Conservation (phyloP, 129 eudicot genomes). For the Saposhnikovia divaricata region DNA sequence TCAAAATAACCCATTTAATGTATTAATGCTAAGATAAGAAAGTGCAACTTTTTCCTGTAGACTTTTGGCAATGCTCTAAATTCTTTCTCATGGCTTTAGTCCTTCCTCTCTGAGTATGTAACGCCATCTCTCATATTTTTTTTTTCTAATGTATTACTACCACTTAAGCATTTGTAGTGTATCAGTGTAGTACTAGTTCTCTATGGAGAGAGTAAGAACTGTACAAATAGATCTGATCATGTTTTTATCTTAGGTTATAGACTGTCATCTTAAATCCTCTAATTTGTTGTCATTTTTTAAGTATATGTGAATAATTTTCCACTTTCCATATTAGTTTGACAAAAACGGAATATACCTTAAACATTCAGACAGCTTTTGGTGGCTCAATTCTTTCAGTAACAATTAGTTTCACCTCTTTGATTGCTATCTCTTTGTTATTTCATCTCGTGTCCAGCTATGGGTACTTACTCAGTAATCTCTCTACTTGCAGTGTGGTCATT, state of each 20-base stretch:
- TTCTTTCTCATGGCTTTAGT: not conserved
- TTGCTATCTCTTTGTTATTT: conserved; percentile 5
- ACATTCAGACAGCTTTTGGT: not conserved
- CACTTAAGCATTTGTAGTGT: not conserved
- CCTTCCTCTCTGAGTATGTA: not conserved
- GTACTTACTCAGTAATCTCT: conserved; percentile 6
- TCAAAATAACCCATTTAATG: not conserved
- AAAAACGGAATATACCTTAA: not conserved
- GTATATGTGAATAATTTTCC: not conserved
- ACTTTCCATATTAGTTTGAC: not conserved
- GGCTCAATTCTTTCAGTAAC: not conserved
- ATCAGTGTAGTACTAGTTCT: not conserved
- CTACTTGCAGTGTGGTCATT: conserved; percentile 63
- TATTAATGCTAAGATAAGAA: not conserved
- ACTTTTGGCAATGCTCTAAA: not conserved
- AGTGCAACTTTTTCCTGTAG: not conserved
- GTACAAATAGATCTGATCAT: not conserved
- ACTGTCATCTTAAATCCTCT: not conserved
- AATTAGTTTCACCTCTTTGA: not conserved
- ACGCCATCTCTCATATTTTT: not conserved
- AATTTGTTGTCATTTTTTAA: not conserved
- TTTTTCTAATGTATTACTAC: not conserved
- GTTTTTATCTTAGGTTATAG: not conserved
- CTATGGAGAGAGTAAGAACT: not conserved
- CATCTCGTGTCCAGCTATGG: not conserved